Evolutionary conservation across 768 basidiomycete species (phyloP), one percentile per base, ranked within the genome.

Genomic region (Lactarius vividus): DNA sequence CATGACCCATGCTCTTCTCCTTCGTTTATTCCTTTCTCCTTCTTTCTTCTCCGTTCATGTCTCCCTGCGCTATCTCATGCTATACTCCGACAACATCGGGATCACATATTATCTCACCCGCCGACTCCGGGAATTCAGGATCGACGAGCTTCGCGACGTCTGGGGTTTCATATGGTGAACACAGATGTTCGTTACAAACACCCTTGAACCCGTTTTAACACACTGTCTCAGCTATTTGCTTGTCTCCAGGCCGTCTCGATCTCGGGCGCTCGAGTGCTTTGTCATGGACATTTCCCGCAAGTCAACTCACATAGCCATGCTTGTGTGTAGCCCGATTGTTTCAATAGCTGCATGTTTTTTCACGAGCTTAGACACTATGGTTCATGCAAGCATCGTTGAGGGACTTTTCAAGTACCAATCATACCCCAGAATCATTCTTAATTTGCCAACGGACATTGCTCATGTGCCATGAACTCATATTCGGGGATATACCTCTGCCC

Each of bases 351-450:
- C 35, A 69, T 67, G 61, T 46, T 52, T 66, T 62, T 28, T 26
- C 60, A 57, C 62, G 53, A 53, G 46, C 61, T 70, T 62, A 96
- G 94, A 98, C 97, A 0, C 79, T 99, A 54, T 98, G 96, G 95
- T 97, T 96, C 77, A 96, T 98, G 90, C 97, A 98, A 84, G 93
- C 96, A 18, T 87, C 91, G 31, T 81, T 99, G 23, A 86, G 85
- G 64, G 97, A 99, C 76, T 81, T 98, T 9, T 83, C 88, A 0
- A 71, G 77, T 54, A 68, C 72, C 42, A 81, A 79, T 16, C 83
- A 86, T 59, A 83, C 86, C 57, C 88, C 93, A 3, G 84, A 79
- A 52, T 92, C 94, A 0, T 98, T 98, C 77, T 79, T 85, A 57
- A 89, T 96, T 64, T 98, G 97, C 75, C 94, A 96, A 76, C 86